Evolutionary conservation across 345 rosid species (phyloP).

Genomic region (Camelina sativa): DNA sequence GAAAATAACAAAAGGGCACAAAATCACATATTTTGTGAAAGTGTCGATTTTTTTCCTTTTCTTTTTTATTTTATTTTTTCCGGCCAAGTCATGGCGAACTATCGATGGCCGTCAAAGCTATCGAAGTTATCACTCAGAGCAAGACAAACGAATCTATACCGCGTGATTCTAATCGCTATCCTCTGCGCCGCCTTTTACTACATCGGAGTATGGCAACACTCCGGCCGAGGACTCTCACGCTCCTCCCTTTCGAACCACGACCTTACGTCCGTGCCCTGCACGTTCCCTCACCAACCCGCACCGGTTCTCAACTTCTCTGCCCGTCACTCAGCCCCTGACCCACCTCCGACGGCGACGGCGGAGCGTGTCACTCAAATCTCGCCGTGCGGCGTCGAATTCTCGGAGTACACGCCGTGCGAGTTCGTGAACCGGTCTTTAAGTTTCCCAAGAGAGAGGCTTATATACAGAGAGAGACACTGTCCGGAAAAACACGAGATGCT

Average conservation of each 20-base stretch:
- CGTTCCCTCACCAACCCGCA: conserved; percentile 18
- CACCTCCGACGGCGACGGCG: conserved; percentile 35
- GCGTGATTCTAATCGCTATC: conserved; percentile 43
- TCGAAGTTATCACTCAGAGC: conserved; percentile 43
- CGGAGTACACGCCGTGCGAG: conserved; percentile 87
- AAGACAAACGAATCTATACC: conserved; percentile 54
- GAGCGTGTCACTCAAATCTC: conserved; percentile 59
- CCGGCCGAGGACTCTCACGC: conserved; percentile 33
- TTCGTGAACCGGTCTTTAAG: conserved; percentile 63
- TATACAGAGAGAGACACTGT: conserved; percentile 80
- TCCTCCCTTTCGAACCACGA: background rate
- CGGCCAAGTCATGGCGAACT: conserved; percentile 38
- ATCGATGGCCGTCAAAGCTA: conserved; percentile 40
- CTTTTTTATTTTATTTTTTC: background rate
- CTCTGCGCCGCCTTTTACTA: conserved; percentile 62
- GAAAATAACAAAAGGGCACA: background rate
- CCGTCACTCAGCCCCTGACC: conserved; percentile 60
- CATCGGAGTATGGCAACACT: conserved; percentile 59
- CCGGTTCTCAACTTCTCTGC: conserved; percentile 57
- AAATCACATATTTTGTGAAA: background rate
- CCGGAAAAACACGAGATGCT: conserved; percentile 51
- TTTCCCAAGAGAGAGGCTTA: conserved; percentile 56
- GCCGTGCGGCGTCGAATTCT: conserved; percentile 52
- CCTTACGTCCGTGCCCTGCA: conserved; percentile 36
- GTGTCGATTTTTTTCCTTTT: background rate